Conservation (phyloP, 257 asterid genomes). For the Gentiana macrophylla region DNA sequence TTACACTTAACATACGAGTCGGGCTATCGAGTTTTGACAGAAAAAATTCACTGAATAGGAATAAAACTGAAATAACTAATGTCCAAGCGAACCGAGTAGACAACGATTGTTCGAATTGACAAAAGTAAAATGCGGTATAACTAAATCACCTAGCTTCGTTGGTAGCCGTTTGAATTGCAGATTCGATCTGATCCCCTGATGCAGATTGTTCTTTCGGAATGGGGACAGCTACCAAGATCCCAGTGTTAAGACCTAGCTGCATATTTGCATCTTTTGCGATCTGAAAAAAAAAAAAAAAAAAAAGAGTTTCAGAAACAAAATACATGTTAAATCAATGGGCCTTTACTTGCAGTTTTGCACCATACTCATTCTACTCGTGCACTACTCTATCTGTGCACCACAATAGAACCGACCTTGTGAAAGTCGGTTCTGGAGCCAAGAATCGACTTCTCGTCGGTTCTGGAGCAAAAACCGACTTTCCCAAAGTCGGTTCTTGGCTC, state of each 20-base stretch:
- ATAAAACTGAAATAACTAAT: not conserved
- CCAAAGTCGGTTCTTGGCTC: too few species aligned
- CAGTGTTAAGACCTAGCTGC: constrained; percentile 51
- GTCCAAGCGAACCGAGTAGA: not conserved
- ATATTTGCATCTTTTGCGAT: constrained; percentile 39
- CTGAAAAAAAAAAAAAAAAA: not conserved
- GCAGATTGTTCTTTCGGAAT: constrained; percentile 79
- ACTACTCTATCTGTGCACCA: not conserved
- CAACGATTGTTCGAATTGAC: not conserved
- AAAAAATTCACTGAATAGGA: too few species aligned
- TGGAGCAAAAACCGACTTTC: too few species aligned
- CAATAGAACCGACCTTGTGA: too few species aligned
- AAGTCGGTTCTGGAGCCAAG: too few species aligned
- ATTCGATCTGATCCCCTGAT: constrained; percentile 66
- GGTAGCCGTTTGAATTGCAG: constrained; percentile 78
- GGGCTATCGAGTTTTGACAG: too few species aligned
- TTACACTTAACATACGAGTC: too few species aligned
- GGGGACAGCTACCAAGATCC: constrained; percentile 81
- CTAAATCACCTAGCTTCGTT: constrained; percentile 60
- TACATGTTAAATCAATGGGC: too few species aligned
- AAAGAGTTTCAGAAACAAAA: too few species aligned
- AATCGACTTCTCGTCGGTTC: too few species aligned
- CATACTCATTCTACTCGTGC: too few species aligned
- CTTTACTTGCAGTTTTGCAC: too few species aligned
- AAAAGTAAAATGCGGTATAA: constrained; percentile 5